Evolutionary conservation across 768 basidiomycete genomes (phyloP), one percentile per base, ranked within the genome.

Genomic region (Hirschioporus abietinus): DNA sequence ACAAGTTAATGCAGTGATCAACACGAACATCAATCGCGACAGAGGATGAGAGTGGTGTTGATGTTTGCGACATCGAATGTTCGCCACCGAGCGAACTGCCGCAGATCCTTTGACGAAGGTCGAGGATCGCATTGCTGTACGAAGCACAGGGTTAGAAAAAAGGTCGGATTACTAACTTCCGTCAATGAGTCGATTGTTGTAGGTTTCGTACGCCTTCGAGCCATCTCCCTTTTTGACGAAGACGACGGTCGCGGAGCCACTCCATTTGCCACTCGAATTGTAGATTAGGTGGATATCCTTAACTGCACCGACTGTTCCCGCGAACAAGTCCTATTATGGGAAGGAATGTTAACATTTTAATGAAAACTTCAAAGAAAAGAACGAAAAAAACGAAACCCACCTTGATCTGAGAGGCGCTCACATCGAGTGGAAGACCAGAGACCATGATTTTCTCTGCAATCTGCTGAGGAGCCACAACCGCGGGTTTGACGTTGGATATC

Each of bases 131-230:
- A 30, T 2, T 30, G 30, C 8, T 2, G 30, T 30, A 30, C 30
- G 30, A 30, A 25, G 68, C 66, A 69, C 70, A 79, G 77, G 71
- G 30, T 3, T 8, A 30, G 30, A 75, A 74, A 76, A 76, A 76
- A 72, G 75, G 83, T 81, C 82, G 87, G 85, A 52, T 12, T 92
- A 99, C 97, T 95, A 92, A 99, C 97, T 97, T 83, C 95, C 95
- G 90, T 99, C 97, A 88, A 99, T 96, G 81, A 99, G 91, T 77
- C 97, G 91, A 82, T 93, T 93, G 86, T 99, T 94, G 84, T 99
- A 99, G 70, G 93, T 87, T 72, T 91, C 85, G 78, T 89, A 95
- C 1, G 97, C 97, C 84, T 90, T 93, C 76, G 88, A 88, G 67
- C 90, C 97, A 74, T 96, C 94, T 67, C 95, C 96, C 74, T 89